A percentile compares a stretch with the other conserved stretches of the same genome.
Evolutionary conservation across 495 filamentous ascomycete species (phyloP).

Genomic region (Halenospora varia): DNA sequence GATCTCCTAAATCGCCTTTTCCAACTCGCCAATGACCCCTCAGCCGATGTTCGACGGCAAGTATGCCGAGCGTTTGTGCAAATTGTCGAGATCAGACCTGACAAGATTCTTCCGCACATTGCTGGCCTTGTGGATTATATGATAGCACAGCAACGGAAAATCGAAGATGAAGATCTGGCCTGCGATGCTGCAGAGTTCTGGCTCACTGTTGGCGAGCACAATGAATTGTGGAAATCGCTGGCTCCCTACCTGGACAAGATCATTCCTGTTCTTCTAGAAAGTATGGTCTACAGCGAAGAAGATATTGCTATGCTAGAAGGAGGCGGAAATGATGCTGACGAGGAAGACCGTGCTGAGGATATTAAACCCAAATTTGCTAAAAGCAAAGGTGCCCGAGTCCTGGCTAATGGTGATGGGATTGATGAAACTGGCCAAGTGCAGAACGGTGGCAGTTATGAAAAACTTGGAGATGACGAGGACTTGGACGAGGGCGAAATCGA

Average conservation of each 20-base stretch:
- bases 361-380: constrained; percentile 93
- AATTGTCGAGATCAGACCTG: constrained; percentile 84
- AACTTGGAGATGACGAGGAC: constrained; percentile 52
- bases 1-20: constrained; percentile 78
- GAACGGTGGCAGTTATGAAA: constrained; percentile 45
- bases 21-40: constrained; percentile 67
- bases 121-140: constrained; percentile 89
- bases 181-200: constrained; percentile 97
- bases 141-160: constrained; percentile 77
- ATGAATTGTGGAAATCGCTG: constrained; percentile 65
- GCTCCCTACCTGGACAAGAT: constrained; percentile 78
- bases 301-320: constrained; percentile 81
- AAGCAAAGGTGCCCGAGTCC: constrained; percentile 43
- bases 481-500: constrained; percentile 89
- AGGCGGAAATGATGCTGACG: constrained; percentile 84
- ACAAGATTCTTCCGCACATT: constrained; percentile 87
- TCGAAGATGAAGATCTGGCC: constrained; percentile 83
- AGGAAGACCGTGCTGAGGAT: constrained; percentile 86
- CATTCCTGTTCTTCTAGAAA: constrained; percentile 84
- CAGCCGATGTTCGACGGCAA: constrained; percentile 76
- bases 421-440: constrained; percentile 48
- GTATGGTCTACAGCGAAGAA: constrained; percentile 95
- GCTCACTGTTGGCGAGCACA: constrained; percentile 88
- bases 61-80: constrained; percentile 93
- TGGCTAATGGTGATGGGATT: constrained; percentile 41